A percentile compares a stretch with the other conserved stretches of the same genome.
phyloP scores from a whole-genome alignment of 805 yeast species.

The Candida broadrunensis region DNA sequence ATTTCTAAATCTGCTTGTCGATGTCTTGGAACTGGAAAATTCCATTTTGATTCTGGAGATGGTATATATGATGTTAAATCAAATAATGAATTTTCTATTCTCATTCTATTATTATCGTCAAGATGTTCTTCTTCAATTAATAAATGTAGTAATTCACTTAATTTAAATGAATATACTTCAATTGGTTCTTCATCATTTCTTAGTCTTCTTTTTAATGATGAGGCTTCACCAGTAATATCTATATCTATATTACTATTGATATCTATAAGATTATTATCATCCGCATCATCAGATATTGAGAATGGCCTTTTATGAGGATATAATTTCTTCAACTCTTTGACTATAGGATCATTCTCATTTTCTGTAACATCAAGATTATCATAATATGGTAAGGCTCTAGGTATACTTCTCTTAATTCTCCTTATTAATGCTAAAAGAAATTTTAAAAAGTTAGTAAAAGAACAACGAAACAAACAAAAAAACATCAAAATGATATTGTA shows the following conservation, averaged over 20 bases:
- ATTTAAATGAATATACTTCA: constrained; percentile 28
- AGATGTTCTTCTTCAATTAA: constrained; percentile 23
- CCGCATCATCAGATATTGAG: constrained; percentile 3
- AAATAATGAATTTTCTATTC: constrained; percentile 24
- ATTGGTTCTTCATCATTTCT: constrained; percentile 15
- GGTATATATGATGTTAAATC: constrained; percentile 26
- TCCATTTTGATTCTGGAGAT: constrained; percentile 6
- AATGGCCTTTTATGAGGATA: constrained; percentile 19
- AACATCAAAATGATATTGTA: background rate
- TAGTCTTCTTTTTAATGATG: background rate
- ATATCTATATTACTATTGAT: background rate
- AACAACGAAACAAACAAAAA: background rate
- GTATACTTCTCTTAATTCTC: constrained; percentile 11
- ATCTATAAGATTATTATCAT: background rate
- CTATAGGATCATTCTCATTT: constrained; percentile 26
- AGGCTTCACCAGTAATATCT: constrained; percentile 1
- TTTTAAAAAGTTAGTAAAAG: constrained; percentile 8
- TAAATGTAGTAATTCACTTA: constrained; percentile 26
- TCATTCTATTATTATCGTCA: constrained; percentile 26
- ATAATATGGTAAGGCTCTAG: constrained; percentile 13
- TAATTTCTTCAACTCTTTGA: constrained; percentile 28
- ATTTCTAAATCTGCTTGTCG: background rate
- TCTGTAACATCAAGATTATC: constrained; percentile 3
- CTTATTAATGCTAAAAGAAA: constrained; percentile 14
- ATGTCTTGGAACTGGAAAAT: background rate